Conservation (phyloP, 2,329 filamentous ascomycete species). For the Pseudovirgaria hyperparasitica region DNA sequence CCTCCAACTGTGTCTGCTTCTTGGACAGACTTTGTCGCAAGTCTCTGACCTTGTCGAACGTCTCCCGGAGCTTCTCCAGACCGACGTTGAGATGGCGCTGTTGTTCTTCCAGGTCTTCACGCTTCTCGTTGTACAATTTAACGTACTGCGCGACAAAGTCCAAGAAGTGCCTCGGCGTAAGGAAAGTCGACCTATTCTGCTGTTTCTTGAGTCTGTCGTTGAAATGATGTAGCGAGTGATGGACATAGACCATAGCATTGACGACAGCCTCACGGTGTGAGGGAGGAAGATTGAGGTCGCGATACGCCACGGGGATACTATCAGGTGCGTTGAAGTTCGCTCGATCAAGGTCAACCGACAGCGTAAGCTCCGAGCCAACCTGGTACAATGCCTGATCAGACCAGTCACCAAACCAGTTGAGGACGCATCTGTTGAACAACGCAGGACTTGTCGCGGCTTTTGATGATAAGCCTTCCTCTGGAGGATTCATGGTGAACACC, state of each 20-base stretch:
- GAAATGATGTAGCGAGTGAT: conserved; percentile 85
- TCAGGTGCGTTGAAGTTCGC: conserved; percentile 77
- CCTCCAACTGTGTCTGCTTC: conserved; percentile 87
- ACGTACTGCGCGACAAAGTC: conserved; percentile 98
- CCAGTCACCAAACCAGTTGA: conserved; percentile 99
- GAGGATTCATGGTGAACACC: conserved; percentile 99
- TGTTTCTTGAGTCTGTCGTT: conserved; percentile 82
- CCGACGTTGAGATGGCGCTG: conserved; percentile 97
- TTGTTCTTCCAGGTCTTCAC: conserved; percentile 95
- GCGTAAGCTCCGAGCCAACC: conserved; percentile 87
- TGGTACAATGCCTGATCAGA: conserved; percentile 98
- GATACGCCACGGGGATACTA: conserved; percentile 84
- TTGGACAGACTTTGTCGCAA: conserved; percentile 79
- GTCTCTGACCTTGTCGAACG: conserved; percentile 92
- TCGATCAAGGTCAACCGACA: conserved; percentile 89
- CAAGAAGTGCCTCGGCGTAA: conserved; percentile 92
- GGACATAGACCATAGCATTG: conserved; percentile 98
- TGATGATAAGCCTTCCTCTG: conserved; percentile 83
- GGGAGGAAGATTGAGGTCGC: conserved; percentile 70
- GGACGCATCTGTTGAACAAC: conserved; percentile 96
- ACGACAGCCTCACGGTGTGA: conserved; percentile 85
- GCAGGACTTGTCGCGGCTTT: conserved; percentile 97
- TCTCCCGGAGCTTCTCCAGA: conserved; percentile 92
- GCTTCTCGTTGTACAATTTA: conserved; percentile 94
- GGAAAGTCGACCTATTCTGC: conserved; percentile 81